phyloP scores from a whole-genome alignment of 2,329 filamentous ascomycete genomes.

The Coniochaeta hoffmannii region DNA sequence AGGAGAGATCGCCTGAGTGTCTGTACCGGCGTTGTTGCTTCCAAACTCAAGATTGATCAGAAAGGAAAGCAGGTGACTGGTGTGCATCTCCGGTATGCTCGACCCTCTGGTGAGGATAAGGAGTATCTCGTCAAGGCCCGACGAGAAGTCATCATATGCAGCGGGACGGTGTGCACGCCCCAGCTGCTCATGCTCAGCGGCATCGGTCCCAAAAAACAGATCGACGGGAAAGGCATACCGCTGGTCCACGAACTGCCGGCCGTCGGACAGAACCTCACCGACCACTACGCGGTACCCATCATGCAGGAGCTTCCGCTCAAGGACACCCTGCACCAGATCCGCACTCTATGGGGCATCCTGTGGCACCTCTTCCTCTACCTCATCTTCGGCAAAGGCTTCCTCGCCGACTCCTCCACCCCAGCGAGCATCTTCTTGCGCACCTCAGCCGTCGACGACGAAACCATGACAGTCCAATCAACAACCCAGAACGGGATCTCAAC shows the following conservation, averaged over 20 bases:
- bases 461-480: conserved; percentile 13
- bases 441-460: conserved; percentile 17
- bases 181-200: conserved; percentile 26
- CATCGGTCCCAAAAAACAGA: conserved; percentile 17
- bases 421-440: conserved; percentile 18
- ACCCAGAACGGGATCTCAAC: conserved; percentile 5
- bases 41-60: conserved; percentile 17
- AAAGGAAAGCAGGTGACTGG: conserved; percentile 14
- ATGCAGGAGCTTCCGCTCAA: conserved; percentile 17
- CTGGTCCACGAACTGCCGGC: conserved; percentile 16
- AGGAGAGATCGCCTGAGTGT: conserved; percentile 17
- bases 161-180: conserved; percentile 19
- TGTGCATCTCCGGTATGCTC: conserved; percentile 13
- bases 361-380: conserved; percentile 22
- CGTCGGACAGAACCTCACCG: conserved; percentile 18
- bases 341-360: conserved; percentile 13
- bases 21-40: conserved; percentile 21
- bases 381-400: conserved; percentile 18
- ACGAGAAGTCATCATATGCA: conserved; percentile 23
- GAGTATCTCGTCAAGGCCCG: conserved; percentile 16
- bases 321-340: conserved; percentile 16
- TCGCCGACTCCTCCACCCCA: conserved; percentile 13
- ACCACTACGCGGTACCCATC: conserved; percentile 20
- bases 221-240: conserved; percentile 14
- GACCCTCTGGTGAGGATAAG: not conserved